Evolutionary conservation across 495 filamentous ascomycete species (phyloP).

Genomic region (Daldinia caldariorum): DNA sequence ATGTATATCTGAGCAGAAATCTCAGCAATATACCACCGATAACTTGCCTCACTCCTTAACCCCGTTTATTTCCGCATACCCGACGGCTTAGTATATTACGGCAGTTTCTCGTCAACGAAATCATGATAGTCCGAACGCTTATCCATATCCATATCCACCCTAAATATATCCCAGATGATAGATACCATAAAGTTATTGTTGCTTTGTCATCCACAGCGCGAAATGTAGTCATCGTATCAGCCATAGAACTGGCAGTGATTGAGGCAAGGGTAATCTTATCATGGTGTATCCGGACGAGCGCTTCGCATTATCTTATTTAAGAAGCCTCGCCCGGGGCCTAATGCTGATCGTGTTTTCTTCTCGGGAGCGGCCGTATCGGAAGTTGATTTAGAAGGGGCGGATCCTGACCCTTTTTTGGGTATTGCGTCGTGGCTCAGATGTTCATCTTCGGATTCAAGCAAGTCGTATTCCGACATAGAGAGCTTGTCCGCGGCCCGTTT

Average conservation of each 20-base stretch:
- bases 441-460: conserved; percentile 42
- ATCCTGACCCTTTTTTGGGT: conserved; percentile 11
- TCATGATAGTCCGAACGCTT: neutral
- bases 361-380: conserved; percentile 21
- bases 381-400: conserved; percentile 4
- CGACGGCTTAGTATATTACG: conserved; percentile 18
- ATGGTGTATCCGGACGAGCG: conserved; percentile 31
- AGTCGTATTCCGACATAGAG: conserved; percentile 42
- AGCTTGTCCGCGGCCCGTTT: conserved; percentile 37
- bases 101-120: conserved; percentile 8
- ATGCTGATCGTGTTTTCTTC: conserved; percentile 24
- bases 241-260: neutral
- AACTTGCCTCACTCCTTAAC: conserved; percentile 23
- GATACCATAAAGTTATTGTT: neutral
- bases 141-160: conserved; percentile 6
- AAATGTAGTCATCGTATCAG: conserved; percentile 7
- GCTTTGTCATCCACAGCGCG: neutral
- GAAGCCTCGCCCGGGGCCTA: conserved; percentile 20
- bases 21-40: neutral
- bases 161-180: conserved; percentile 15
- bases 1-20: neutral
- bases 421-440: conserved; percentile 29
- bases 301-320: conserved; percentile 38
- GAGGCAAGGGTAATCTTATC: conserved; percentile 3
- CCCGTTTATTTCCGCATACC: conserved; percentile 23